Conservation (phyloP, 352 stramenopile species). For the Blastocystis sp. region DNA sequence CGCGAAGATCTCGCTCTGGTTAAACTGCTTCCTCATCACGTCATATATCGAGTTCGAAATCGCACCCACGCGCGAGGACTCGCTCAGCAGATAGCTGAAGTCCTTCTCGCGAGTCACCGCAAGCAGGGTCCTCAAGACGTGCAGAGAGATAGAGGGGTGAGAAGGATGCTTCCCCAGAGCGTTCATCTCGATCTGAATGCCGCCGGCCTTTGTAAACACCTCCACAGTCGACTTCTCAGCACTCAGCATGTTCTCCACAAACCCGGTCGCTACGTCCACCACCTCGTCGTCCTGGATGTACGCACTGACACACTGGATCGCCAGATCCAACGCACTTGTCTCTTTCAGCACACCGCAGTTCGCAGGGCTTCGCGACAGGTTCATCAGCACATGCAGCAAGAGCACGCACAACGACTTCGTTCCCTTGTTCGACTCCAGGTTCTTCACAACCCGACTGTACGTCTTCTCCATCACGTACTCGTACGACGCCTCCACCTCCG, state of each 20-base stretch:
- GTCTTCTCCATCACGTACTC: not conserved
- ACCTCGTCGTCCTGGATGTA: slow-evolving; percentile 11
- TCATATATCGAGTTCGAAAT: slow-evolving; percentile 27
- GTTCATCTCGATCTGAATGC: slow-evolving; percentile 8
- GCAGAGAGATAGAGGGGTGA: slow-evolving; percentile 14
- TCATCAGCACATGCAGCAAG: not conserved
- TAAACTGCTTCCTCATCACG: slow-evolving; percentile 43
- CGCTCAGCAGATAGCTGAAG: not conserved
- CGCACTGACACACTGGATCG: not conserved
- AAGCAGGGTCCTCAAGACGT: slow-evolving; percentile 16
- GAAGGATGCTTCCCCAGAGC: not conserved
- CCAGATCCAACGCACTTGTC: not conserved
- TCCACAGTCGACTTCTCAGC: slow-evolving; percentile 1
- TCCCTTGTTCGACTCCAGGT: not conserved
- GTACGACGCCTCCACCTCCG: slow-evolving; percentile 19
- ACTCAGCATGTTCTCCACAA: slow-evolving; percentile 60
- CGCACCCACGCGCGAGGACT: not conserved
- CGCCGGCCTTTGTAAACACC: not conserved
- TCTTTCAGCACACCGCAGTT: not conserved
- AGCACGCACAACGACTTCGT: not conserved
- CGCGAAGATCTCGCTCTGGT: slow-evolving; percentile 26
- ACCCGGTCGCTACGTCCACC: slow-evolving; percentile 19
- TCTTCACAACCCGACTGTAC: not conserved
- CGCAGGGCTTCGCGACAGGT: not conserved
- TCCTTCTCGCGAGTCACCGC: slow-evolving; percentile 15